These are phyloP conservation scores for Rubus parviflorus DNA, from an alignment of 306 rosid species.

Conservation along the genomic window DNA sequence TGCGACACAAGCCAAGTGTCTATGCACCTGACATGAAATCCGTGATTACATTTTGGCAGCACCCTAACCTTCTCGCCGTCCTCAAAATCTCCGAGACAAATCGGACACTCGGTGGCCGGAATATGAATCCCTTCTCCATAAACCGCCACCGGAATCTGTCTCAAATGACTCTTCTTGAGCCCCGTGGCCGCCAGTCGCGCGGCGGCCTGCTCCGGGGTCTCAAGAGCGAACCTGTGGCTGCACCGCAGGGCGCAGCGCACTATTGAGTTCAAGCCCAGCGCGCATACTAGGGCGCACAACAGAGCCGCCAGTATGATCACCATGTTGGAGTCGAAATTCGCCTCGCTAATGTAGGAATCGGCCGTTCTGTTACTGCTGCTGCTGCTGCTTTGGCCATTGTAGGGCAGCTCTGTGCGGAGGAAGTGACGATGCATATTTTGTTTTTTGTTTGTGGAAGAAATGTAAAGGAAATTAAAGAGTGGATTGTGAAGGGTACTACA, in stretches of 20 bases:
- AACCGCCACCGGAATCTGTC: slow-evolving; percentile 64
- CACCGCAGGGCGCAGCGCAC: slow-evolving; percentile 58
- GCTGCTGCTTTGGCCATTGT: slow-evolving; percentile 22
- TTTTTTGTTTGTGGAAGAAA: neutral
- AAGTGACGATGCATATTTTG: slow-evolving; percentile 33
- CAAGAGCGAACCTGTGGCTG: slow-evolving; percentile 42
- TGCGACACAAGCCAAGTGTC: slow-evolving; percentile 80
- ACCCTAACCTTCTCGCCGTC: slow-evolving; percentile 68
- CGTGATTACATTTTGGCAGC: slow-evolving; percentile 78
- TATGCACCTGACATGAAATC: slow-evolving; percentile 77
- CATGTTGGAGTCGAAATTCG: slow-evolving; percentile 79
- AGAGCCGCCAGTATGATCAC: slow-evolving; percentile 75
- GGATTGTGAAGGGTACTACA: neutral
- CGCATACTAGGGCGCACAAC: slow-evolving; percentile 62
- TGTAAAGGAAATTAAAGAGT: neutral
- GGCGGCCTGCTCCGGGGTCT: slow-evolving; percentile 40
- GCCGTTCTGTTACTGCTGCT: slow-evolving; percentile 33
- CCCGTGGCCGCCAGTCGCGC: slow-evolving; percentile 47
- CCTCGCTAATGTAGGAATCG: slow-evolving; percentile 35
- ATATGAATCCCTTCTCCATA: slow-evolving; percentile 49
- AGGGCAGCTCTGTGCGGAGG: slow-evolving; percentile 38
- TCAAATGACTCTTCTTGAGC: slow-evolving; percentile 52
- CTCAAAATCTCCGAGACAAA: slow-evolving; percentile 76
- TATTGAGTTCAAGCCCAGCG: slow-evolving; percentile 72
- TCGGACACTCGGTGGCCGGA: slow-evolving; percentile 76